These are phyloP conservation scores for Colletotrichum tropicale DNA, from an alignment of 2,329 filamentous ascomycete species.

Conservation along the genomic window DNA sequence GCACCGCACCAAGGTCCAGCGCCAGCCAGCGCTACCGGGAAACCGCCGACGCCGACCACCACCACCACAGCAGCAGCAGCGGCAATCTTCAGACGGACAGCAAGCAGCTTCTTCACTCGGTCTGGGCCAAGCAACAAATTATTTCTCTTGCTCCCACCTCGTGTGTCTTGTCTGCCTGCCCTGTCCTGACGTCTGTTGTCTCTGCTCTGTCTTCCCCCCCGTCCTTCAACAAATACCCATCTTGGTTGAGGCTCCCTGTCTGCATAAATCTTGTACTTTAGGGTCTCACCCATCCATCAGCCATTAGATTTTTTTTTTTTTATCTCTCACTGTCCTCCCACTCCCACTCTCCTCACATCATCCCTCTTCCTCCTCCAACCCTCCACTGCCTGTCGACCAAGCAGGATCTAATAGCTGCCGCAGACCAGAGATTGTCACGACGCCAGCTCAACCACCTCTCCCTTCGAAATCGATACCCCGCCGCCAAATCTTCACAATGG, in stretches of 20 bases:
- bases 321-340: neutral
- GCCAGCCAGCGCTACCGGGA: neutral
- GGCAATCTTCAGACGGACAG: neutral
- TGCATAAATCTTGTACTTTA: conserved; percentile 7
- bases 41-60: neutral
- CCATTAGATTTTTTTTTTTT: conserved; percentile 5
- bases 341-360: neutral
- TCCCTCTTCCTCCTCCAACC: neutral
- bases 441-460: neutral
- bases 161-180: neutral
- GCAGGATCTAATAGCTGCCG: conserved; percentile 13
- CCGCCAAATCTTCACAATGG: conserved; percentile 43
- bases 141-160: conserved; percentile 3
- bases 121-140: conserved; percentile 4
- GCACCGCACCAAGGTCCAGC: neutral
- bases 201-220: neutral
- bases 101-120: neutral
- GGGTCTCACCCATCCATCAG: conserved; percentile 7
- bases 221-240: conserved; percentile 16
- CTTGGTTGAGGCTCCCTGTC: conserved; percentile 9
- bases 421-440: neutral
- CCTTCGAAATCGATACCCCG: neutral
- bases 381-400: neutral
- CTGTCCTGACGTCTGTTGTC: neutral
- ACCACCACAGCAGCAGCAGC: neutral